Conservation (phyloP, 176 grass and related monocot species). For the Phyllostachys edulis region DNA sequence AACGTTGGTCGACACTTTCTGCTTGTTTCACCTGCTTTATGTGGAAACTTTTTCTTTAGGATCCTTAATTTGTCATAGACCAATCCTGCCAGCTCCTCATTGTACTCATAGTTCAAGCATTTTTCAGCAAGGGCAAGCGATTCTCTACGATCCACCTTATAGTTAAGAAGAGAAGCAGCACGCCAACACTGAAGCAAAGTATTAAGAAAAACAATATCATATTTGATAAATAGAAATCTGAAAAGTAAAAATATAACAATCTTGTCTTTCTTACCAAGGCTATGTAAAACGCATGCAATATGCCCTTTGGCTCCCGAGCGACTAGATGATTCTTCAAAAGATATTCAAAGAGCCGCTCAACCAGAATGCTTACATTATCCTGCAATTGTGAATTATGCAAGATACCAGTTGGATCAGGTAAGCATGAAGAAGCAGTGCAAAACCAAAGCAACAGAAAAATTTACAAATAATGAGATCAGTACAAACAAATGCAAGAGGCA, state of each 20-base stretch:
- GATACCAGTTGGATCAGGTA: conserved; percentile 4
- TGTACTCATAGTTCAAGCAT: conserved; percentile 56
- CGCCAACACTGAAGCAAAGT: conserved; percentile 70
- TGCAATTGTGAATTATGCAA: conserved; percentile 33
- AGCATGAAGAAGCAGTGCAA: conserved; percentile 1
- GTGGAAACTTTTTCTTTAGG: conserved; percentile 40
- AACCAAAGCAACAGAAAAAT: conserved; percentile 17
- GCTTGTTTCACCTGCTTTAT: conserved; percentile 30
- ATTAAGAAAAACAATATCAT: conserved; percentile 16
- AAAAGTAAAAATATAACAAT: conserved; percentile 23
- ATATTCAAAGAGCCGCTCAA: conserved; percentile 55
- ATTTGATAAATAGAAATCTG: conserved; percentile 3
- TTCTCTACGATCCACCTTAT: conserved; percentile 56
- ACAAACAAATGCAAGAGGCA: neutral
- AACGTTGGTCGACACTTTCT: conserved; percentile 9
- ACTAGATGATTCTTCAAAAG: conserved; percentile 80
- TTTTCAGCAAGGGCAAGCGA: conserved; percentile 59
- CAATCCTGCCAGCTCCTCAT: conserved; percentile 33
- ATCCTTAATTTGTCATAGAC: conserved; percentile 48
- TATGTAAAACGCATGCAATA: conserved; percentile 61
- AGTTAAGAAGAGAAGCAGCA: conserved; percentile 68
- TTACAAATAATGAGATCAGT: neutral
- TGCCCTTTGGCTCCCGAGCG: conserved; percentile 44
- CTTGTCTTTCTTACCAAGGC: conserved; percentile 60
- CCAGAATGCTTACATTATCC: conserved; percentile 51